Conservation (phyloP, 345 rosid genomes). For the Conringia planisiliqua region DNA sequence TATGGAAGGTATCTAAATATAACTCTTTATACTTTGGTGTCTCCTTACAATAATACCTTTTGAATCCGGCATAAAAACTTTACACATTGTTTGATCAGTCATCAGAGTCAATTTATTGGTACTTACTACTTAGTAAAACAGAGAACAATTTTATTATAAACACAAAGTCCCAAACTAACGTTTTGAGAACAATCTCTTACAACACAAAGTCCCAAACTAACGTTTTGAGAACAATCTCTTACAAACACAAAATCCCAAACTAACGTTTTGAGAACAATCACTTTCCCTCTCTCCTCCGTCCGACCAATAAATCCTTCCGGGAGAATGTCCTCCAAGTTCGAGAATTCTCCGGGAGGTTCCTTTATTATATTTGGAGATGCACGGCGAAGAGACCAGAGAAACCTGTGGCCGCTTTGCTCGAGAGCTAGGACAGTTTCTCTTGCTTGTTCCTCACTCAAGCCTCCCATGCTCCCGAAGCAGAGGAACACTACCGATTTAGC, state of each 20-base stretch:
- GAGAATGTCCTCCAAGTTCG: conserved; percentile 22
- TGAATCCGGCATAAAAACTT: neutral
- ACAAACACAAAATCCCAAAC: neutral
- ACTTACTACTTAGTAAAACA: no score
- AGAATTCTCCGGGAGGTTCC: conserved; percentile 27
- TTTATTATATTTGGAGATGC: neutral
- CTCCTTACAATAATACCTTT: neutral
- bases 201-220: no score
- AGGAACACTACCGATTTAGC: conserved; percentile 48
- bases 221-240: neutral
- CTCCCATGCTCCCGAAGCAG: conserved; percentile 70
- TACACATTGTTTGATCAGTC: neutral
- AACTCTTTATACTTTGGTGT: neutral
- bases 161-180: no score
- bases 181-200: no score
- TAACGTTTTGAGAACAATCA: conserved; percentile 16
- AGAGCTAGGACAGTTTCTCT: conserved; percentile 43
- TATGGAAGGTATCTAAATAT: neutral
- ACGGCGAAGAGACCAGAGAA: conserved; percentile 55
- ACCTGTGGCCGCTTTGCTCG: conserved; percentile 36
- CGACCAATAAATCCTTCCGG: conserved; percentile 46
- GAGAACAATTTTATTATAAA: no score
- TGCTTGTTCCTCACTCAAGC: conserved; percentile 43
- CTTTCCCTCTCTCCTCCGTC: conserved; percentile 33
- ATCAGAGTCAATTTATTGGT: neutral